Percentiles rank a stretch among this genome's conserved stretches.
These are phyloP conservation scores for Boechera divaricarpa DNA, from an alignment of 345 rosid species.

Conservation along the genomic window DNA sequence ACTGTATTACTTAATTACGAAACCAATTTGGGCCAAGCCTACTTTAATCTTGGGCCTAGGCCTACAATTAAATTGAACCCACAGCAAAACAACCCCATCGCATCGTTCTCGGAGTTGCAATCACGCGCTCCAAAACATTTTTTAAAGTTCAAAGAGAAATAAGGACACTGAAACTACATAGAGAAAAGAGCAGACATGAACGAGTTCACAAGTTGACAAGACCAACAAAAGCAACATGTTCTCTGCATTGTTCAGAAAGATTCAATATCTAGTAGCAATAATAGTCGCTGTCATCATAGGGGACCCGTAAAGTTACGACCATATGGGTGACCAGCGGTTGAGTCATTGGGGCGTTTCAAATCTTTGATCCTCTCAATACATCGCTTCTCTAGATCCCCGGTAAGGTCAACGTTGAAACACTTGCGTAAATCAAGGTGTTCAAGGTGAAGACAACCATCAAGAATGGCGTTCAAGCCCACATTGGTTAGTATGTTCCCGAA, in stretches of 20 bases:
- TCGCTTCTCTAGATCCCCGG: constrained; percentile 49
- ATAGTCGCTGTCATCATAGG: constrained; percentile 10
- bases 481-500: constrained; percentile 61
- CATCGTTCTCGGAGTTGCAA: not conserved
- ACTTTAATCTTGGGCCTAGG: not conserved
- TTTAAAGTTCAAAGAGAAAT: not conserved
- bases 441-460: constrained; percentile 58
- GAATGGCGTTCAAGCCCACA: constrained; percentile 61
- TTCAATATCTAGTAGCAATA: not conserved
- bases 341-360: constrained; percentile 51
- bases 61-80: not conserved
- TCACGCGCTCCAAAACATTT: not conserved
- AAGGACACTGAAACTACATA: not conserved
- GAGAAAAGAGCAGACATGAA: not conserved
- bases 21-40: not conserved
- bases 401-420: constrained; percentile 54
- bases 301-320: not conserved
- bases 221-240: constrained; percentile 18
- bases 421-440: constrained; percentile 68
- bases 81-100: no score
- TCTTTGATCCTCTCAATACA: constrained; percentile 52
- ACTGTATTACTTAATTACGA: not conserved
- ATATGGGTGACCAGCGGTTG: constrained; percentile 53
- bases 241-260: not conserved
- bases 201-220: constrained; percentile 8